Evolutionary conservation across 1,139 yeast genomes (phyloP).

Genomic region (Debaryomycetaceae sp.): DNA sequence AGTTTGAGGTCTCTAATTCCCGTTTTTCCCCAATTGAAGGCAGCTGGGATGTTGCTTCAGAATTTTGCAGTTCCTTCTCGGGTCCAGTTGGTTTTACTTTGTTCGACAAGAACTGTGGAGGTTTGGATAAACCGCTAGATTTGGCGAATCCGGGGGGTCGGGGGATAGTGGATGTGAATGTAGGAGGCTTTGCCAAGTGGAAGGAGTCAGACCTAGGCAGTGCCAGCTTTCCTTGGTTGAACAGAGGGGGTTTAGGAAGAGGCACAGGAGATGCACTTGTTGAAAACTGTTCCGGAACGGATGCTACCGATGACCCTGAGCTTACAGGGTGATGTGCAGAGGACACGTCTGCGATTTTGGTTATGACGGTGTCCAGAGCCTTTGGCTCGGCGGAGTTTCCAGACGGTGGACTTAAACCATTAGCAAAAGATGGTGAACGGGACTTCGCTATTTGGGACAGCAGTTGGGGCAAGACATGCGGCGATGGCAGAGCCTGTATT

Average conservation of each 20-base stretch:
- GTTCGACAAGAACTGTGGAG: conserved; percentile 33
- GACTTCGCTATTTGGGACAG: neutral
- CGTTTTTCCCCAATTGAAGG: neutral
- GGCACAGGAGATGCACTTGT: conserved; percentile 5
- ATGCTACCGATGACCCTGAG: neutral
- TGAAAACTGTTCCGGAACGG: conserved; percentile 4
- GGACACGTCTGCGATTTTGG: neutral
- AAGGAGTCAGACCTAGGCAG: conserved; percentile 6
- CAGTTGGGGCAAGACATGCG: neutral
- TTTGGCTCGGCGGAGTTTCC: neutral
- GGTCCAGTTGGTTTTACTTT: conserved; percentile 16
- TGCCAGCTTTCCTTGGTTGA: conserved; percentile 4
- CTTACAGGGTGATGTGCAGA: neutral
- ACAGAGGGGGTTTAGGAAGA: conserved; percentile 8
- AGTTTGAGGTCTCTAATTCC: neutral
- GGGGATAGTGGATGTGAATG: conserved; percentile 12
- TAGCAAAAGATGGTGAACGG: neutral
- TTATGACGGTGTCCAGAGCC: neutral
- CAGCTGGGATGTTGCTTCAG: neutral
- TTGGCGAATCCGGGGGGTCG: conserved; percentile 23
- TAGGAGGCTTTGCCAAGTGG: conserved; percentile 8
- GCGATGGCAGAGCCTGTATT: neutral
- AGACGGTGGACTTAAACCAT: neutral
- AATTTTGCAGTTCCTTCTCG: neutral
- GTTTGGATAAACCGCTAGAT: conserved; percentile 21